A percentile compares a stretch with the other conserved stretches of the same genome.
These are phyloP conservation scores for Uronychia binucleata DNA, from an alignment of 73 alveolate species.

Conservation along the genomic window DNA sequence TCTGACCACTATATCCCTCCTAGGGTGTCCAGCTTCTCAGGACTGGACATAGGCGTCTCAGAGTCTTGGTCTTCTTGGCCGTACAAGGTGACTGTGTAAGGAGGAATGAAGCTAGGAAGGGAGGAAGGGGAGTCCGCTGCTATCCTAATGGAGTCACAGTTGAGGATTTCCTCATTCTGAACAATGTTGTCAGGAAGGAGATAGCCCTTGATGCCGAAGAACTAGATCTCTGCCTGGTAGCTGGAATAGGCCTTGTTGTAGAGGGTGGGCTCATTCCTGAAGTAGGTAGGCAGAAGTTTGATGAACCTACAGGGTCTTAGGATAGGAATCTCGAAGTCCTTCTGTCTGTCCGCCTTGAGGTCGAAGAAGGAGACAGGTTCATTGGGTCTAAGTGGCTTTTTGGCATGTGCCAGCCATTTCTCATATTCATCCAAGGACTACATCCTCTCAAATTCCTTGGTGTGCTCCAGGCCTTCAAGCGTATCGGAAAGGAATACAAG, in stretches of 20 bases:
- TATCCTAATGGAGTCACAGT: too few species aligned
- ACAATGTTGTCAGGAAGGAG: neutral
- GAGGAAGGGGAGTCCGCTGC: too few species aligned
- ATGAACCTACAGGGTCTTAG: constrained; percentile 8
- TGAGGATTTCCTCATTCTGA: too few species aligned
- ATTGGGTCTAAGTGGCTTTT: constrained; percentile 18
- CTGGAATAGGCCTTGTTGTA: constrained; percentile 30
- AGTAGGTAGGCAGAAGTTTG: constrained; percentile 38
- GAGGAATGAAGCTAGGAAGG: neutral
- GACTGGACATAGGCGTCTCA: neutral
- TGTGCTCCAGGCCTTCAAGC: constrained; percentile 21
- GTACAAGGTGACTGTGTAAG: neutral
- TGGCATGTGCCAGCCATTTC: constrained; percentile 14
- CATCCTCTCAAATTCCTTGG: constrained; percentile 21
- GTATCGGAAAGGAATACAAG: constrained; percentile 33
- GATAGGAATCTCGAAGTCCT: constrained; percentile 4
- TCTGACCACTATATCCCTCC: neutral
- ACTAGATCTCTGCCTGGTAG: constrained; percentile 26
- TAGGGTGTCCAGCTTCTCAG: neutral
- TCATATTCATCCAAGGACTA: constrained; percentile 4
- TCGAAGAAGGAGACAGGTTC: constrained; percentile 57
- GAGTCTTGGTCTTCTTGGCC: neutral
- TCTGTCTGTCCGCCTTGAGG: constrained; percentile 24
- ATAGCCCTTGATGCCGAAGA: constrained; percentile 52
- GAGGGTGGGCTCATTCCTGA: constrained; percentile 42